These are phyloP conservation scores for Plasmodium sp. DNA, from an alignment of 169 alveolate genomes.

Conservation along the genomic window DNA sequence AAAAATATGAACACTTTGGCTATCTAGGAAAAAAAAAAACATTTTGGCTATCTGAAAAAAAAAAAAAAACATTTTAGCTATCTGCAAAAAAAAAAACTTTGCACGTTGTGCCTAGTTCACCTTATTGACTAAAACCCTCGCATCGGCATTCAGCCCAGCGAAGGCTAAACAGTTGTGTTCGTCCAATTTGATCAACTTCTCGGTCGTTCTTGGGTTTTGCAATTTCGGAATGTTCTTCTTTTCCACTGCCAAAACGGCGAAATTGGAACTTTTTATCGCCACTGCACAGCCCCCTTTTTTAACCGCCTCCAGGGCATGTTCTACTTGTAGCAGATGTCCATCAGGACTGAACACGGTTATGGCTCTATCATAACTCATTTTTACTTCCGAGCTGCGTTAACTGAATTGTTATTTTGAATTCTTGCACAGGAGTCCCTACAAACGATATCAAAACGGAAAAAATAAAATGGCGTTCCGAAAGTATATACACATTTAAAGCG, in stretches of 20 bases:
- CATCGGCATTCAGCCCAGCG: slow-evolving; percentile 99
- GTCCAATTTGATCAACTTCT: slow-evolving; percentile 95
- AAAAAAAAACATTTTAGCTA: neutral
- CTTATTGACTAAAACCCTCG: slow-evolving; percentile 96
- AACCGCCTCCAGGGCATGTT: slow-evolving; percentile 99
- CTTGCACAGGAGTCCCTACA: neutral
- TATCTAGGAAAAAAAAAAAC: neutral
- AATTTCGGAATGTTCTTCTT: slow-evolving; percentile 95
- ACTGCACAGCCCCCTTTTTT: slow-evolving; percentile 97
- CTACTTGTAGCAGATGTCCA: slow-evolving; percentile 99
- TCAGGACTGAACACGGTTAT: slow-evolving; percentile 99
- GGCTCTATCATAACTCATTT: slow-evolving; percentile 98
- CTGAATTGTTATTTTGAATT: neutral
- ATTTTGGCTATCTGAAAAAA: neutral
- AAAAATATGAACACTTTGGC: neutral
- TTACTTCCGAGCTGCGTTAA: neutral
- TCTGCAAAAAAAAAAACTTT: neutral
- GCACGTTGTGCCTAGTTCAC: slow-evolving; percentile 26
- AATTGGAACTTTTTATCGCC: slow-evolving; percentile 96
- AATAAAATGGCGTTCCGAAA: neutral
- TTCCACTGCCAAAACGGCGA: slow-evolving; percentile 98
- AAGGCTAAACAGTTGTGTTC: slow-evolving; percentile 95
- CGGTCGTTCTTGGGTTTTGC: slow-evolving; percentile 93
- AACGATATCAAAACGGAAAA: neutral
- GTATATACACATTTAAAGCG: neutral